Base-by-base conservation (phyloP, 2,329 filamentous ascomycete genomes). In the Dothiorella sarmentorum region DNA sequence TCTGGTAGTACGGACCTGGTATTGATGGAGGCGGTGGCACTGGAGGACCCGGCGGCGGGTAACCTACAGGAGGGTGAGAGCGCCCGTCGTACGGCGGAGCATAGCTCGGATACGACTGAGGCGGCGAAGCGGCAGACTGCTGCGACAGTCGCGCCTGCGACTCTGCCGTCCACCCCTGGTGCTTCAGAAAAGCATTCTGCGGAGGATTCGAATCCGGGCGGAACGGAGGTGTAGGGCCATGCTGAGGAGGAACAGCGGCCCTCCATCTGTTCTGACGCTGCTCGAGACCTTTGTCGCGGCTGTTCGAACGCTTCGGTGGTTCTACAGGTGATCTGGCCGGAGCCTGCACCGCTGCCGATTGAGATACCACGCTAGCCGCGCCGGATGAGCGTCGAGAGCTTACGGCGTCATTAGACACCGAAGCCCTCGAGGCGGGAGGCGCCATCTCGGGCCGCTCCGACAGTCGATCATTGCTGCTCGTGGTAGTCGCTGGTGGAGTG, bases 261-360 rank as follows among this genome's bases (percentile, higher is more conserved):
- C 57, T 45, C 57, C 57, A 59, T 17, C 57, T 42, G 40, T 59
- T 59, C 17, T 59, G 57, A 22, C 57, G 40, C 27, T 47, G 40
- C 47, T 59, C 57, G n/a, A 59, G 45, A n/a, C 57, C 57, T 9
- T 49, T 44, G 7, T 59, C 57, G n/a, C 57, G 57, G 20, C 37
- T 53, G 26, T 51, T 51, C 18, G 57, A 37, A 11, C 57, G 57
- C 33, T 59, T 59, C 40, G 57, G 49, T 3, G 47, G 47, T 31
- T 45, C 49, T 7, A 45, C 31, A 20, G 57, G 47, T 13, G 57
- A 59, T 7, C 47, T 37, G 18, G 24, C 29, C 22, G 31, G 20
- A 24, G 40, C 29, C n/a, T 42, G 55, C 18, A 24, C 26, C 13
- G 22, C n/a, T 7, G 17, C 42, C 7, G 38, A 20, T 11, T 59